Conservation (phyloP, 352 stramenopile species). For the Vaucheria bursata region DNA sequence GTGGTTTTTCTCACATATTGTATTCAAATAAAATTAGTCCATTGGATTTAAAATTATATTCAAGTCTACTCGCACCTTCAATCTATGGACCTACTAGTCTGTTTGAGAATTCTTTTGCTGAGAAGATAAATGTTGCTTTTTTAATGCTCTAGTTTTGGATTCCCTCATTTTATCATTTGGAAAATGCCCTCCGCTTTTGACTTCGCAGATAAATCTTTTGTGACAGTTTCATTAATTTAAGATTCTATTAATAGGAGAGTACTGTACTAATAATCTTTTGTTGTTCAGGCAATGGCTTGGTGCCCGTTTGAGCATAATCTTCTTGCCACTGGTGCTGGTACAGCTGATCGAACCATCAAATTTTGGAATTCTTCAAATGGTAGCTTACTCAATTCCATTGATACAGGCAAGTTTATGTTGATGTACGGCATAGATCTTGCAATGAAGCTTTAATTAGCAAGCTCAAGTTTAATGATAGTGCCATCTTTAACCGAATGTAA, state of each 20-base stretch:
- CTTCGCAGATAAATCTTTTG: not conserved
- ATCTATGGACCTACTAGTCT: no score
- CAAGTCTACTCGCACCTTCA: no score
- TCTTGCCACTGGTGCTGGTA: constrained; percentile 90
- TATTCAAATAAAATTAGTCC: no score
- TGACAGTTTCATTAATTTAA: not conserved
- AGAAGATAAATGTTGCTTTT: no score
- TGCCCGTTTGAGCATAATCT: constrained; percentile 93
- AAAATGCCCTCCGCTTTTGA: not conserved
- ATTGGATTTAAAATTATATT: no score
- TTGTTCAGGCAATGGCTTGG: constrained; percentile 80
- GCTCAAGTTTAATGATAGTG: constrained; percentile 66
- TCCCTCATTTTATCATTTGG: not conserved
- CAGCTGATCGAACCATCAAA: constrained; percentile 96
- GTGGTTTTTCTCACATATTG: no score
- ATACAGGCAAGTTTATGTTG: constrained; percentile 97
- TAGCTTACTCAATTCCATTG: constrained; percentile 82
- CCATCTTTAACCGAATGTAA: not conserved
- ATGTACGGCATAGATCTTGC: constrained; percentile 75
- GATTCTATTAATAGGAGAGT: not conserved
- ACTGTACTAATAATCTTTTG: not conserved
- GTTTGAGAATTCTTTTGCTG: not conserved
- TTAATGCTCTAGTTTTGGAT: no score
- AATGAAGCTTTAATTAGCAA: constrained; percentile 57
- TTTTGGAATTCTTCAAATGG: constrained; percentile 91